These are phyloP conservation scores for Aspergillus sclerotioniger DNA, from an alignment of 495 filamentous ascomycete species.

Conservation along the genomic window DNA sequence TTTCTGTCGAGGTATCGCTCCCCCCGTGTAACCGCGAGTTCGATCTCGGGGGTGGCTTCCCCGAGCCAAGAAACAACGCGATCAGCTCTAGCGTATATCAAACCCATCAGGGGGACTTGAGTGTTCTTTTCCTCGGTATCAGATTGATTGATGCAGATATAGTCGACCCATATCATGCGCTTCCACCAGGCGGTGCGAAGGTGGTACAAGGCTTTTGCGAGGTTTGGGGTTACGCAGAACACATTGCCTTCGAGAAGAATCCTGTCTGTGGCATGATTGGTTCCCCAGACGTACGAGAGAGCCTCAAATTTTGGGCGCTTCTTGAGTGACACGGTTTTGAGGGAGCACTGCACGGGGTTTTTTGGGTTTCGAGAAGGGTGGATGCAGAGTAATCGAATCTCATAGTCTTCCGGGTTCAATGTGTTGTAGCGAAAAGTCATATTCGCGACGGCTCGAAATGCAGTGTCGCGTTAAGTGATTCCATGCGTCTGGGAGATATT, in stretches of 20 bases:
- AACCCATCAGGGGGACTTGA: background rate
- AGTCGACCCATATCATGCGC: background rate
- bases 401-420: background rate
- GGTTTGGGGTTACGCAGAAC: background rate
- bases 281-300: background rate
- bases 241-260: background rate
- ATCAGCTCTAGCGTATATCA: background rate
- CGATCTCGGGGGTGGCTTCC: background rate
- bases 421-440: background rate
- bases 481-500: too few species aligned
- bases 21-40: background rate
- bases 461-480: too few species aligned
- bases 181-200: background rate
- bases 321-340: background rate
- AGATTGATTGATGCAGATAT: background rate
- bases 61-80: background rate
- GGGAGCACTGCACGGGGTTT: background rate
- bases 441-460: too few species aligned
- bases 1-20: background rate
- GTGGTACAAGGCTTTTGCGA: background rate
- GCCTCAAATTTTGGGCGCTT: background rate
- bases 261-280: background rate
- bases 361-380: background rate
- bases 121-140: background rate
- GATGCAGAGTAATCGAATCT: background rate